These are phyloP conservation scores for Oryza coarctata DNA, from an alignment of 176 grass and related monocot genomes.

Conservation along the genomic window DNA sequence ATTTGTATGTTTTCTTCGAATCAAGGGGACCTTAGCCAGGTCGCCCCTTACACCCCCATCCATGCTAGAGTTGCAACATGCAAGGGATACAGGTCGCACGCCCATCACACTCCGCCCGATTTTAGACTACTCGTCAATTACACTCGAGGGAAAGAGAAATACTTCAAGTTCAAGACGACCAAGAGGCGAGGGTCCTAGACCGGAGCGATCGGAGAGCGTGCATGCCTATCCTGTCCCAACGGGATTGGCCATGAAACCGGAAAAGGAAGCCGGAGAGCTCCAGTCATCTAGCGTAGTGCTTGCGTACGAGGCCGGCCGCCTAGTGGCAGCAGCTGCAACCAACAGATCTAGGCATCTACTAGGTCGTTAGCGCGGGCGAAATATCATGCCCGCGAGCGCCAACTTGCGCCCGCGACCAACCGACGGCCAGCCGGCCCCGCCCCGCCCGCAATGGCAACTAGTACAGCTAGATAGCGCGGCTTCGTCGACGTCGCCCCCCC, in stretches of 20 bases:
- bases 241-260: background rate
- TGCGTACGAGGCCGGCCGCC: background rate
- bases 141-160: too few species aligned
- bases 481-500: background rate
- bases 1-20: too few species aligned
- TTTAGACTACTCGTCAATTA: too few species aligned
- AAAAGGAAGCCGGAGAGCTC: background rate
- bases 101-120: too few species aligned
- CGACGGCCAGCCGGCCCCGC: too few species aligned
- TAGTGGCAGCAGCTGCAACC: slow-evolving; percentile 27
- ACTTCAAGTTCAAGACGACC: too few species aligned
- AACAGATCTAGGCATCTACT: background rate
- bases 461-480: background rate
- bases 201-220: too few species aligned
- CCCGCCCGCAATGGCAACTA: background rate
- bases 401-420: slow-evolving; percentile 20
- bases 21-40: too few species aligned
- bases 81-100: too few species aligned
- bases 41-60: too few species aligned
- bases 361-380: slow-evolving; percentile 2
- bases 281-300: background rate
- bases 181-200: too few species aligned
- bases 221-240: background rate
- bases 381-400: slow-evolving; percentile 12
- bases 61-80: too few species aligned